Percentiles rank a stretch among this genome's conserved stretches.
These are phyloP conservation scores for Leccinum ochraceum DNA, from an alignment of 768 basidiomycete genomes.

Conservation along the genomic window DNA sequence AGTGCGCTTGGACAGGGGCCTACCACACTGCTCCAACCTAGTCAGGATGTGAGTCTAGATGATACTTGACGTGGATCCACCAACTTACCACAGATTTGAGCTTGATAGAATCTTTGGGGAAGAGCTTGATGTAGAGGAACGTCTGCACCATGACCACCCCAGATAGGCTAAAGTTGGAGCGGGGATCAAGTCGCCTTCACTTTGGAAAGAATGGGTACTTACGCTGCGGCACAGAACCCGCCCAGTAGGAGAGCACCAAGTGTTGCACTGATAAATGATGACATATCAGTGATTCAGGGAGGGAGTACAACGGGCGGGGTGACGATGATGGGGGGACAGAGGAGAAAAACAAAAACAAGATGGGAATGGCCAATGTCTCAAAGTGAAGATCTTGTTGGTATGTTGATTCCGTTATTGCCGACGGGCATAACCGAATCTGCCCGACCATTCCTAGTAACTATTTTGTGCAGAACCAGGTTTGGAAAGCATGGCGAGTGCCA, in stretches of 20 bases:
- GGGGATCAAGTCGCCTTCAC: background rate
- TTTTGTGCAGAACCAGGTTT: background rate
- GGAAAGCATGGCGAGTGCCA: no score
- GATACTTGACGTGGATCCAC: background rate
- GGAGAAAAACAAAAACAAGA: background rate
- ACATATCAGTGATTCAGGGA: conserved; percentile 8
- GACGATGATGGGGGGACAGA: background rate
- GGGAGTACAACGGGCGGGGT: background rate
- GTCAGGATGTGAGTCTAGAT: background rate
- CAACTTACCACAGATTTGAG: conserved; percentile 27
- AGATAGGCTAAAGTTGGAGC: conserved; percentile 23
- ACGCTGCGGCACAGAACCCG: conserved; percentile 32
- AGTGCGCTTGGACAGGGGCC: background rate
- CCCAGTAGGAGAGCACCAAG: conserved; percentile 33
- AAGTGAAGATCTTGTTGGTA: background rate
- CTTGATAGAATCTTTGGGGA: conserved; percentile 24
- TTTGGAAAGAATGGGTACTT: background rate
- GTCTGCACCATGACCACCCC: conserved; percentile 30
- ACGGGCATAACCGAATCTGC: background rate
- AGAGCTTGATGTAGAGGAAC: conserved; percentile 32
- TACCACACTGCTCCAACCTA: conserved; percentile 33
- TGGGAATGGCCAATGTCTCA: background rate
- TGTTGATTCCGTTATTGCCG: background rate
- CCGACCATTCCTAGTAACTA: background rate
- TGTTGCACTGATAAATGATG: conserved; percentile 18